Base-by-base conservation (phyloP, 768 basidiomycete species). In the Amanita inopinata region DNA sequence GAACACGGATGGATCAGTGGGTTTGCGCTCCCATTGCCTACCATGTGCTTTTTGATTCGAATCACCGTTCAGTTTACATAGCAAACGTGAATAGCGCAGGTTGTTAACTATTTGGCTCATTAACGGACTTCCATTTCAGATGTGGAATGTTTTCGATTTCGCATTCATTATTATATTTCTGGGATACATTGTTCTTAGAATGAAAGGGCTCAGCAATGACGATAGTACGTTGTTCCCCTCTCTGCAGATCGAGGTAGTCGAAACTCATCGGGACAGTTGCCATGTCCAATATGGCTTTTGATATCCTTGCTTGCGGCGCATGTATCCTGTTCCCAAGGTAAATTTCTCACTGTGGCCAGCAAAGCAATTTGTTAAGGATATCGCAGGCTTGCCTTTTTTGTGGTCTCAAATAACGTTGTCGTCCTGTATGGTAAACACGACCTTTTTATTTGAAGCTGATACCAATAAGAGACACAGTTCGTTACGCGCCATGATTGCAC, bases 61-160 rank as follows among this genome's bases (percentile, higher is more conserved):
- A n/a, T 24, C 27, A n/a, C 9, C 24, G 27, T 43, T n/a, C 35
- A 71, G 88, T 92, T 40, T 92, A 92, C 57, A 76, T 88, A 32
- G 85, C 88, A 15, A 90, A 88, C 54, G 87, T 86, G 56, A 54
- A 48, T 49, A 15, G 6, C 24, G 33, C 15, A 17, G 25, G 10
- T 31, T 39, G 33, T 28, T 43, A 35, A 38, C 27, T 42, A 10
- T 41, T 39, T 33, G 33, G 24, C 19, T 40, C 37, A 12, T 35
- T 38, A 14, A 36, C 34, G 33, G 22, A 20, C 15, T 44, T 14
- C 12, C 18, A 20, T 8, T 37, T 14, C 51, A 92, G 86, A 78
- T 92, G 49, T 94, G 91, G 91, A 93, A 91, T 55, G 81, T 78
- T 4, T 90, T 93, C 51, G 91, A 88, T 60, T 79, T 83, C 17